These are phyloP conservation scores for Fusarium illudens DNA, from an alignment of 2,329 filamentous ascomycete genomes.

Conservation along the genomic window DNA sequence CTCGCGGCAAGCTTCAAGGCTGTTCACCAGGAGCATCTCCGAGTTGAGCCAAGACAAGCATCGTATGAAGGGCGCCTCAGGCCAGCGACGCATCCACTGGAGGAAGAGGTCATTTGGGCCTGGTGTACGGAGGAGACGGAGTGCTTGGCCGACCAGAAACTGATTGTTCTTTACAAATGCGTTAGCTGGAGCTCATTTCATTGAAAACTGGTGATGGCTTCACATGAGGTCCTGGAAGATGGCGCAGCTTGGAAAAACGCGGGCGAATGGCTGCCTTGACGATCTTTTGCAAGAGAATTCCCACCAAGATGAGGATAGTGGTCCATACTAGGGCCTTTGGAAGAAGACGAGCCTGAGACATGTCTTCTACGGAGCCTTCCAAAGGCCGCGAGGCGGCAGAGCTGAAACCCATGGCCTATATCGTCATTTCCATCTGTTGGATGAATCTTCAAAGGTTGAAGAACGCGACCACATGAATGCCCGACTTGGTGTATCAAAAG, in stretches of 20 bases:
- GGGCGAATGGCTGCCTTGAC: background rate
- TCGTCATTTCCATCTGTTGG: background rate
- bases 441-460: background rate
- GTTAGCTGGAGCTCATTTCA: background rate
- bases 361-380: background rate
- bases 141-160: conserved; percentile 3
- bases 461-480: background rate
- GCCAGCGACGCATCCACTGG: conserved; percentile 23
- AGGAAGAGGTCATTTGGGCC: conserved; percentile 21
- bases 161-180: background rate
- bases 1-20: conserved; percentile 15
- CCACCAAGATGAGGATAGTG: background rate
- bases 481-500: no score
- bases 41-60: conserved; percentile 20
- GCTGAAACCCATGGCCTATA: background rate
- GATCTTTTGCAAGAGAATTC: background rate
- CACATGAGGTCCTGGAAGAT: conserved; percentile 15
- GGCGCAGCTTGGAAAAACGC: background rate
- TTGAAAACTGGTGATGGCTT: background rate
- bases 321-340: background rate
- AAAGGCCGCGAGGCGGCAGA: background rate
- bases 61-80: conserved; percentile 14
- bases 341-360: background rate
- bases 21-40: conserved; percentile 20
- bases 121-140: background rate